phyloP scores from a whole-genome alignment of 768 basidiomycete species.

The Floccularia luteovirens region DNA sequence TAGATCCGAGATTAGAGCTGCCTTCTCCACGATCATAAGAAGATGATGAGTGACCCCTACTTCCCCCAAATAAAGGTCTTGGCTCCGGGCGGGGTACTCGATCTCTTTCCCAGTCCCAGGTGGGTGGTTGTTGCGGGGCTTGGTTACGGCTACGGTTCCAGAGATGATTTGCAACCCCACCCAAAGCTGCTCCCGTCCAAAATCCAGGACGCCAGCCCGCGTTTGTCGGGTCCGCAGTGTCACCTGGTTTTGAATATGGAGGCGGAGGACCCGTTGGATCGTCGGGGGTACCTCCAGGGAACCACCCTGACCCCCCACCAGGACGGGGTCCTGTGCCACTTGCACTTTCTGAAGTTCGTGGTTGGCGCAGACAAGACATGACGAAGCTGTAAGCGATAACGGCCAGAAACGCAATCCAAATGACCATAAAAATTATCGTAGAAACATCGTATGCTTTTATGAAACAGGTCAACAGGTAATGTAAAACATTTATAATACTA shows the following conservation, averaged over 20 bases:
- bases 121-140: constrained; percentile 16
- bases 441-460: constrained; percentile 38
- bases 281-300: constrained; percentile 39
- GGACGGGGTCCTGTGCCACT: constrained; percentile 25
- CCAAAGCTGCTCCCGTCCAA: constrained; percentile 76
- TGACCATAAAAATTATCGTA: constrained; percentile 41
- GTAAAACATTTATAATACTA: neutral
- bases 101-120: constrained; percentile 58
- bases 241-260: constrained; percentile 43
- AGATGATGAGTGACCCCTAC: constrained; percentile 14
- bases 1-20: constrained; percentile 57
- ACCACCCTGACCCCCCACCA: constrained; percentile 36
- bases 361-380: constrained; percentile 37
- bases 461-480: neutral
- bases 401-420: constrained; percentile 47
- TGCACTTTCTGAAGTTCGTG: constrained; percentile 21
- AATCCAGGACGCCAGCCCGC: constrained; percentile 64
- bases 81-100: constrained; percentile 12
- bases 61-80: constrained; percentile 13
- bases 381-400: constrained; percentile 54
- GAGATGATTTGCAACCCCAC: constrained; percentile 58
- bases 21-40: constrained; percentile 58
- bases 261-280: constrained; percentile 36
- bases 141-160: constrained; percentile 28
- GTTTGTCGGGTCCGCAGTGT: constrained; percentile 10